phyloP scores from a whole-genome alignment of 2,329 filamentous ascomycete species.

The Lasiodiplodia sp. region DNA sequence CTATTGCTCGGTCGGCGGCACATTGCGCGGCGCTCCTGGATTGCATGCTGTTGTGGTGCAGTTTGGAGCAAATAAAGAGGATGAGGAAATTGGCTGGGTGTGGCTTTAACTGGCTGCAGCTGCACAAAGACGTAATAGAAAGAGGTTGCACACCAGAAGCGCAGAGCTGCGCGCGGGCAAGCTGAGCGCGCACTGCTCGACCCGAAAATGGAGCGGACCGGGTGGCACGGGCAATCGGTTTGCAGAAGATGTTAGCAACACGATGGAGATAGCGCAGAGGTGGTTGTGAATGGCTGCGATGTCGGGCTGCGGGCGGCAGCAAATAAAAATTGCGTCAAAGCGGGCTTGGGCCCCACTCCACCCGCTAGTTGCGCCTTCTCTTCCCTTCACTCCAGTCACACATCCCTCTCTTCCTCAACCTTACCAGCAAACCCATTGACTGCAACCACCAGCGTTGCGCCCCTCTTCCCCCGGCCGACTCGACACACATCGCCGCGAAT shows the following conservation, averaged over 20 bases:
- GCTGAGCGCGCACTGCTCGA: neutral
- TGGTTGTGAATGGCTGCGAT: constrained; percentile 10
- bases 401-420: constrained; percentile 2
- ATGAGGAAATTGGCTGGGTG: neutral
- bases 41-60: neutral
- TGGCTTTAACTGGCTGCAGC: neutral
- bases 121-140: neutral
- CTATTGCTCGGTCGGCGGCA: neutral
- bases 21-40: neutral
- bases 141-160: neutral
- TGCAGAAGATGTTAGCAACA: constrained; percentile 22
- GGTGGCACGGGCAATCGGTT: constrained; percentile 14
- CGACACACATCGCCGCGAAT: constrained; percentile 39
- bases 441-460: constrained; percentile 21
- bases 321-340: constrained; percentile 8
- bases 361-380: constrained; percentile 4
- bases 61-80: neutral
- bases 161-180: neutral
- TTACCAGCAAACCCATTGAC: constrained; percentile 10
- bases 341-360: constrained; percentile 9
- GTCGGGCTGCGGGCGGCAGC: neutral
- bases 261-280: neutral
- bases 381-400: constrained; percentile 3
- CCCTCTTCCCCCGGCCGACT: constrained; percentile 13
- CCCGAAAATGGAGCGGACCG: neutral